These are phyloP conservation scores for Talaromyces adpressus DNA, from an alignment of 495 filamentous ascomycete genomes.

Conservation along the genomic window DNA sequence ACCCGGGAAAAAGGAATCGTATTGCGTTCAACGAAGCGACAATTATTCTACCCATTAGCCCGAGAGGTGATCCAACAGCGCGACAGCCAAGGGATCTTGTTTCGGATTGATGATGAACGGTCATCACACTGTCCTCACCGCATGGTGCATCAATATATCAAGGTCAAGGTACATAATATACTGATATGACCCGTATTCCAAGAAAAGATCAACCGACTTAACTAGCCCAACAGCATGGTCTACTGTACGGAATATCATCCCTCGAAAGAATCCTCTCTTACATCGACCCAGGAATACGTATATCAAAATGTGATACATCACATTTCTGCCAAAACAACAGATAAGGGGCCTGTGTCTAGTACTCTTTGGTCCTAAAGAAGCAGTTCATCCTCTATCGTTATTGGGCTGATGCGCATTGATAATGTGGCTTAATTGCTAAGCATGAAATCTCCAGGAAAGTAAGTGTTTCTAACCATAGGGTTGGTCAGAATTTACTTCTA, in stretches of 20 bases:
- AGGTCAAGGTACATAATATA: neutral
- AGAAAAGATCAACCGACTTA: neutral
- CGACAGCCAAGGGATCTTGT: neutral
- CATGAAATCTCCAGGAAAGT: neutral
- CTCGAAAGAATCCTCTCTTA: neutral
- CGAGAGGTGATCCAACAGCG: neutral
- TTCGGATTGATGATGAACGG: neutral
- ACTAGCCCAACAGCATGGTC: neutral
- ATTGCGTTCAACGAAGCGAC: neutral
- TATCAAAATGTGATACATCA: neutral
- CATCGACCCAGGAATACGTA: neutral
- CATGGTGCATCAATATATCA: neutral
- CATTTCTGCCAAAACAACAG: neutral
- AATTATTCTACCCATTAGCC: neutral
- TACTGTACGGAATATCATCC: neutral
- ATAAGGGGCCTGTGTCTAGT: neutral
- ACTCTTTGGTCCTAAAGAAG: neutral
- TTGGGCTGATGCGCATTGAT: neutral
- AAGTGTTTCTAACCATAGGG: neutral
- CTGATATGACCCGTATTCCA: neutral
- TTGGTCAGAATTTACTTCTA: neutral
- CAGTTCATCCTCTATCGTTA: neutral
- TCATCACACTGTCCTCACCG: neutral
- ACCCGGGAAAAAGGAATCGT: neutral
- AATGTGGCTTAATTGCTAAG: neutral